A percentile compares a stretch with the other conserved stretches of the same genome.
Evolutionary conservation across 495 filamentous ascomycete species (phyloP).

Genomic region (Xylaria longipes): DNA sequence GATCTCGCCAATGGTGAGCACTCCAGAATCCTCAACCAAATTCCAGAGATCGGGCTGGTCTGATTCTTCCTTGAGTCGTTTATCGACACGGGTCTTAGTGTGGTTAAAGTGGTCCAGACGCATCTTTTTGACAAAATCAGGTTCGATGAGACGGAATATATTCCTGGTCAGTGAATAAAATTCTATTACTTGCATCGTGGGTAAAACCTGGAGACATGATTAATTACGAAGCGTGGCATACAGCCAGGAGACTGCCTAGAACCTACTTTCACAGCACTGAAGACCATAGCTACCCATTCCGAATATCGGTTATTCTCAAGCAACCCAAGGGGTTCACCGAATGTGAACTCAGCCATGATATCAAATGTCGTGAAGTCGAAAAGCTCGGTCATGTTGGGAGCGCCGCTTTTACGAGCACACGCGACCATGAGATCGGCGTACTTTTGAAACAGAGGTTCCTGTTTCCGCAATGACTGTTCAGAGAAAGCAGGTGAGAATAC

Average conservation of each 20-base stretch:
- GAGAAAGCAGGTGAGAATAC: slow-evolving; percentile 55
- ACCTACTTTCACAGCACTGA: neutral
- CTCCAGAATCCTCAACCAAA: neutral
- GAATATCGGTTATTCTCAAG: slow-evolving; percentile 27
- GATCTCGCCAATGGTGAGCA: neutral
- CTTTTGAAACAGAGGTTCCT: slow-evolving; percentile 48
- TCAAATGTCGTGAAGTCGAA: slow-evolving; percentile 53
- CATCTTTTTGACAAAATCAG: neutral
- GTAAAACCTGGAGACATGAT: neutral
- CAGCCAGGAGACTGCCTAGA: neutral
- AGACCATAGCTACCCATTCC: neutral
- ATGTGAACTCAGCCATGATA: slow-evolving; percentile 54
- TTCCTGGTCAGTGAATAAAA: neutral
- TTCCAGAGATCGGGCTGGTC: slow-evolving; percentile 7
- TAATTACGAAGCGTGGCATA: neutral
- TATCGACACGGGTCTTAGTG: neutral
- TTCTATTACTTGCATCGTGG: neutral
- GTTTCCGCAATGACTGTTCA: slow-evolving; percentile 47
- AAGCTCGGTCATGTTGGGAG: slow-evolving; percentile 45
- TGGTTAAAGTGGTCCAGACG: slow-evolving; percentile 3
- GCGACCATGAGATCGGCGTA: slow-evolving; percentile 50
- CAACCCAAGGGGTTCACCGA: slow-evolving; percentile 53
- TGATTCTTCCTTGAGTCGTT: slow-evolving; percentile 1
- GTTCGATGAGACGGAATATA: neutral
- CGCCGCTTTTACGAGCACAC: neutral